Conservation (phyloP, 129 eudicot genomes). For the Oenanthe sinensis region DNA sequence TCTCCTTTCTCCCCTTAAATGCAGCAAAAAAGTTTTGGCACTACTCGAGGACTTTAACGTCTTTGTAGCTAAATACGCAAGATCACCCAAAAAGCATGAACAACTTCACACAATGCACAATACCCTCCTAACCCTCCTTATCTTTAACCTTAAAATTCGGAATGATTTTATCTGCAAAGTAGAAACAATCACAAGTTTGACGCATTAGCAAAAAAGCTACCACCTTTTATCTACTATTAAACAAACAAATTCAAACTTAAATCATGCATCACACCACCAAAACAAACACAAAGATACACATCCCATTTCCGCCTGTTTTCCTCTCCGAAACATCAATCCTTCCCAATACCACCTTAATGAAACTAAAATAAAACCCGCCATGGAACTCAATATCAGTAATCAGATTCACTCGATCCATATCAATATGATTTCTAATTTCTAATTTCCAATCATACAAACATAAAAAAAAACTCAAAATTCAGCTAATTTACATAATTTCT, state of each 20-base stretch:
- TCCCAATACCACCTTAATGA: not conserved
- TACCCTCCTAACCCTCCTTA: constrained; percentile 16
- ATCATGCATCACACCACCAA: not conserved
- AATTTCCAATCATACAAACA: not conserved
- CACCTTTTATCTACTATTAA: not conserved
- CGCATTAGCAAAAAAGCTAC: constrained; percentile 2
- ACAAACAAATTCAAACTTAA: not conserved
- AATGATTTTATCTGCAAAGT: constrained; percentile 19
- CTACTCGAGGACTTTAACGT: constrained; percentile 13
- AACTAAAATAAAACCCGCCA: not conserved
- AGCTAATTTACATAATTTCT: not conserved
- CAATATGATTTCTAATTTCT: not conserved
- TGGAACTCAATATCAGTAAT: not conserved
- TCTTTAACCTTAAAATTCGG: constrained; percentile 20
- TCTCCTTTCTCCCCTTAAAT: constrained; percentile 27
- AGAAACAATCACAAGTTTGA: constrained; percentile 17
- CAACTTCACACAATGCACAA: constrained; percentile 12
- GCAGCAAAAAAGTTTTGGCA: constrained; percentile 17
- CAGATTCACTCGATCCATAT: not conserved
- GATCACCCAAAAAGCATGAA: constrained; percentile 32
- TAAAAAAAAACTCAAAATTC: not conserved
- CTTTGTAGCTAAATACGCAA: not conserved
- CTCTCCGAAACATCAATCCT: not conserved
- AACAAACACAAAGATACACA: not conserved
- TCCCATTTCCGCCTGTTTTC: not conserved